Evolutionary conservation across 768 basidiomycete species (phyloP).

Genomic region (Boletus rufocinnamomeus): DNA sequence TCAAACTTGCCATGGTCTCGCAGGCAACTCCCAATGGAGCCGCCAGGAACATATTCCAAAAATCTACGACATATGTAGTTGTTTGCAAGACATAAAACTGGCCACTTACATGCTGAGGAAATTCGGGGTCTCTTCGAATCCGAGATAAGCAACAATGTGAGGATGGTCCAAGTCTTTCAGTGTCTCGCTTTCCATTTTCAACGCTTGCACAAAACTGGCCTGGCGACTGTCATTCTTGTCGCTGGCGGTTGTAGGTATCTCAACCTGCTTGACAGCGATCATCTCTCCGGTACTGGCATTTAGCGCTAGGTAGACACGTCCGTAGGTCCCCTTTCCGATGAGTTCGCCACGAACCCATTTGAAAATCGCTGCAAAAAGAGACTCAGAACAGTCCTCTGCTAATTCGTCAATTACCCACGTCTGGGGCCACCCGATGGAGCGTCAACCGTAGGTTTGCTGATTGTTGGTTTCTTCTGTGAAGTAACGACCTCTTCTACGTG

Average conservation of each 20-base stretch:
- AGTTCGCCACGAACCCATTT: constrained; percentile 99
- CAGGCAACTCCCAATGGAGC: constrained; percentile 88
- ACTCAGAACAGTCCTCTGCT: constrained; percentile 18
- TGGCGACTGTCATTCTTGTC: constrained; percentile 91
- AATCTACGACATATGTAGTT: constrained; percentile 57
- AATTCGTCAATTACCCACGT: constrained; percentile 50
- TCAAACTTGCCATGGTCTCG: constrained; percentile 92
- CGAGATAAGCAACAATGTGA: constrained; percentile 96
- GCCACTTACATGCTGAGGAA: constrained; percentile 86
- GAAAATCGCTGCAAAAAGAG: constrained; percentile 66
- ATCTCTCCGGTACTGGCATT: constrained; percentile 97
- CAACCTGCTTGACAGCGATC: constrained; percentile 99
- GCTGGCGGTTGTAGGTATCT: constrained; percentile 86
- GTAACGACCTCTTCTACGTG: constrained; percentile 92
- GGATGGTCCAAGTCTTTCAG: constrained; percentile 96
- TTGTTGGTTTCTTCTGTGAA: constrained; percentile 53
- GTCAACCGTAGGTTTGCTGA: constrained; percentile 49
- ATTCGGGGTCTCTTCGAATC: constrained; percentile 85
- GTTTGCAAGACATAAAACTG: background rate
- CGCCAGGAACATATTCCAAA: constrained; percentile 98
- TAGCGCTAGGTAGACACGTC: constrained; percentile 92
- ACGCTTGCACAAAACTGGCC: constrained; percentile 80
- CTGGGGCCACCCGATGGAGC: constrained; percentile 64
- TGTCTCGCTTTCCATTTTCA: constrained; percentile 95
- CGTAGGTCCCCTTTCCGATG: constrained; percentile 96